These are phyloP conservation scores for Calonectria pseudoreteaudii DNA, from an alignment of 2,329 filamentous ascomycete species.

Conservation along the genomic window DNA sequence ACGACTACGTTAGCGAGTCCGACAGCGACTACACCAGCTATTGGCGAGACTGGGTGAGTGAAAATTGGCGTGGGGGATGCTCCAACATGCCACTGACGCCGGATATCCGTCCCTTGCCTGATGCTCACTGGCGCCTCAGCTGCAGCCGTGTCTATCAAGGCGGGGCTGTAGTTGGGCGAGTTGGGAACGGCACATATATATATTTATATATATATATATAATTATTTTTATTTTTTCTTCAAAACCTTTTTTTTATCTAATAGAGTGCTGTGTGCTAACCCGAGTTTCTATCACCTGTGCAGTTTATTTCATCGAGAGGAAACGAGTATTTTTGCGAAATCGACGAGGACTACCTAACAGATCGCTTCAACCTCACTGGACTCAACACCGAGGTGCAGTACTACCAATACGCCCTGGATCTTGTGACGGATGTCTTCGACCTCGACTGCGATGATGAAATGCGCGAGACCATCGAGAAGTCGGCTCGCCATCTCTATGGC, in stretches of 20 bases:
- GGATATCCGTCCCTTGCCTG: background rate
- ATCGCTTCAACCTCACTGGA: slow-evolving; percentile 97
- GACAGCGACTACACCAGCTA: slow-evolving; percentile 99
- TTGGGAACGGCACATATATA: slow-evolving; percentile 5
- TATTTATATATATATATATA: background rate
- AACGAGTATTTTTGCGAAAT: slow-evolving; percentile 99
- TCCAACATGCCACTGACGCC: background rate
- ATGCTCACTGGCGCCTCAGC: background rate
- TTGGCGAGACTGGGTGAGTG: slow-evolving; percentile 97
- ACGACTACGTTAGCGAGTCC: slow-evolving; percentile 97
- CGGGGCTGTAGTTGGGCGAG: slow-evolving; percentile 21
- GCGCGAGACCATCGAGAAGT: slow-evolving; percentile 98
- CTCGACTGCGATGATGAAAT: slow-evolving; percentile 99
- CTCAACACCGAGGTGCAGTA: slow-evolving; percentile 98
- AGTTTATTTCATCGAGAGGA: slow-evolving; percentile 98
- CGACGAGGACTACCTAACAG: slow-evolving; percentile 97
- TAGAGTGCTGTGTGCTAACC: slow-evolving; percentile 27
- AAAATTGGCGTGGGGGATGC: background rate
- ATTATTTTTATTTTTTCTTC: slow-evolving; percentile 7
- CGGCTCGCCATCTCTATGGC: slow-evolving; percentile 93
- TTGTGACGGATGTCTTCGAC: slow-evolving; percentile 98
- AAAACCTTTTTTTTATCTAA: background rate
- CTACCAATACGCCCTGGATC: slow-evolving; percentile 97
- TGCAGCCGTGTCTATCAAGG: slow-evolving; percentile 6
- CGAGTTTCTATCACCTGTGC: slow-evolving; percentile 21